phyloP scores from a whole-genome alignment of 2,329 filamentous ascomycete genomes.

The Magnaporthiopsis incrustans region DNA sequence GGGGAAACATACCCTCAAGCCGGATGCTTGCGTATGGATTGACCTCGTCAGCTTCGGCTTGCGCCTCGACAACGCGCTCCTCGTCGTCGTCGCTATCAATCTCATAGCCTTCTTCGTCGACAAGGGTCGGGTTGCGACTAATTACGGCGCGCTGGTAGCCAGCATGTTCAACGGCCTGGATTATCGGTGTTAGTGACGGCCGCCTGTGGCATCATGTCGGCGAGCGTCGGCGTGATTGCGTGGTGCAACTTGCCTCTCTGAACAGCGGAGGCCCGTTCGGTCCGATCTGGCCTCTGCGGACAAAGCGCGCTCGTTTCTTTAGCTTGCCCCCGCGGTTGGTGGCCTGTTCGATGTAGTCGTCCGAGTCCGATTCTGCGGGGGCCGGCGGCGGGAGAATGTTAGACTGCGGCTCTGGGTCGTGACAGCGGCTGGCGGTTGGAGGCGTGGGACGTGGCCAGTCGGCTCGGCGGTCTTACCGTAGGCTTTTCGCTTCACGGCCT shows the following conservation, averaged over 20 bases:
- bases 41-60: slow-evolving; percentile 55
- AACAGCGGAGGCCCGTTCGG: slow-evolving; percentile 60
- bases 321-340: slow-evolving; percentile 74
- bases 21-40: slow-evolving; percentile 68
- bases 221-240: background rate
- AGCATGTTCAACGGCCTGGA: slow-evolving; percentile 62
- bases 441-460: background rate
- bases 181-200: slow-evolving; percentile 17
- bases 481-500: slow-evolving; percentile 15
- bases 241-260: slow-evolving; percentile 50
- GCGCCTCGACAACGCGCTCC: slow-evolving; percentile 51
- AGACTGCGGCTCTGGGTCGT: background rate
- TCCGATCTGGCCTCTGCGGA: slow-evolving; percentile 61
- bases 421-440: background rate
- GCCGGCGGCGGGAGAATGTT: background rate
- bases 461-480: slow-evolving; percentile 12
- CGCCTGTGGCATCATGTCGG: slow-evolving; percentile 6
- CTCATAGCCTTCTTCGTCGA: slow-evolving; percentile 73
- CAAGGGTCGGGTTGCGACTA: slow-evolving; percentile 60
- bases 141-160: slow-evolving; percentile 68
- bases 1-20: slow-evolving; percentile 53
- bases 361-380: slow-evolving; percentile 66
- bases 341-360: slow-evolving; percentile 60
- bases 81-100: slow-evolving; percentile 66
- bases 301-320: slow-evolving; percentile 65